A percentile compares a stretch with the other conserved stretches of the same genome.
Conservation (phyloP, 768 basidiomycete genomes). For the Lactarius sp. region DNA sequence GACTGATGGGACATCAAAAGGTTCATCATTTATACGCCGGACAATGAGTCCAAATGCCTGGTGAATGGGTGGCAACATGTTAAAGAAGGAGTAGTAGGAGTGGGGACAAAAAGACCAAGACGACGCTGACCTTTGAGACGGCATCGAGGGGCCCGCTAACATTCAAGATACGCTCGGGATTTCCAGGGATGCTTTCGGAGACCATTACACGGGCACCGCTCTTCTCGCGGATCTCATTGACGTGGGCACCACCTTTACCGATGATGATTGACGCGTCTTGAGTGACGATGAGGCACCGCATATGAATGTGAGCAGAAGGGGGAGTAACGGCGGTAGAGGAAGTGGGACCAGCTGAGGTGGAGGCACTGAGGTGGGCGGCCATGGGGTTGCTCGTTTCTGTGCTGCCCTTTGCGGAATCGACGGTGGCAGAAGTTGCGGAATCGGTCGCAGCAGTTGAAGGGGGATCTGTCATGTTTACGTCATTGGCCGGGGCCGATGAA, state of each 20-base stretch:
- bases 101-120: conserved; percentile 11
- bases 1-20: conserved; percentile 95
- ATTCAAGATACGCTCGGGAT: conserved; percentile 97
- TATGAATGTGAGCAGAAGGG: conserved; percentile 84
- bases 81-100: conserved; percentile 11
- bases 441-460: conserved; percentile 36
- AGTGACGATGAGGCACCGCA: conserved; percentile 98
- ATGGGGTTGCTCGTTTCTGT: conserved; percentile 33
- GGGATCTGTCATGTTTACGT: conserved; percentile 62
- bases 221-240: conserved; percentile 98
- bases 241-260: conserved; percentile 90
- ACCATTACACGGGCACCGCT: conserved; percentile 95
- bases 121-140: conserved; percentile 81
- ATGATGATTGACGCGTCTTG: conserved; percentile 99
- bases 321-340: conserved; percentile 43
- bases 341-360: conserved; percentile 50
- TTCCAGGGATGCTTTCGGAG: conserved; percentile 97
- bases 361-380: conserved; percentile 38
- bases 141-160: conserved; percentile 96
- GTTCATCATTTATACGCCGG: conserved; percentile 97
- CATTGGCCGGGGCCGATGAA: conserved; percentile 39
- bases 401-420: conserved; percentile 43
- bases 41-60: conserved; percentile 99
- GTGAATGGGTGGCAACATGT: background rate
- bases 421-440: conserved; percentile 52